Evolutionary conservation across 2,329 filamentous ascomycete species (phyloP), one percentile per base, ranked within the genome.

Genomic region (Diaporthe caulivora): DNA sequence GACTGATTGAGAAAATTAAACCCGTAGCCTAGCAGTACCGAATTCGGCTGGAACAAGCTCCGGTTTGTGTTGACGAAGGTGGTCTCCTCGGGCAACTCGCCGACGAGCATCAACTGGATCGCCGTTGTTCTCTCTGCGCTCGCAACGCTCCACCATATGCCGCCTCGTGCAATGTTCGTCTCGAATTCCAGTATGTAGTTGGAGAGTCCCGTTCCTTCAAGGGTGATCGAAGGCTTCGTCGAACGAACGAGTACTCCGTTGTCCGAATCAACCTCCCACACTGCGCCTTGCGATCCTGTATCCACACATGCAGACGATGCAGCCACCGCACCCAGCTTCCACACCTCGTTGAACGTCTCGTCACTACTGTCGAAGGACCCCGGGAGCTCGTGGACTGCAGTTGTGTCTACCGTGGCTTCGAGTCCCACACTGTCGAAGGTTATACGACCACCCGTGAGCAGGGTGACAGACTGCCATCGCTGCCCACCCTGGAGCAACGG

Each of bases 181-280:
- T 78, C 77, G 62, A 85, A 85, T 0, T 78, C 76, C 40, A 85
- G 70, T 0, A 81, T 84, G 65, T 85, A 84, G 58, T 84, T 82
- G 49, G 75, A 73, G 15, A 80, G 79, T 0, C 26, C 10, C 1
- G 71, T 74, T 2, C 76, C 80, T 21, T 78, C 76, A 13, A 75
- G 75, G 9, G 76, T 81, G 10, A 79, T 75, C 1, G 78, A 79
- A 2, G 80, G 80, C 15, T 80, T 74, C 60, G 82, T 80, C 17
- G 81, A 82, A 3, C 80, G 78, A 5, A 85, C 77, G 2, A 82
- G 13, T 1, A 65, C 44, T 0, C 62, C 62, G 5, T 65, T 51
- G 21, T 37, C 44, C 13, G 29, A 0, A 17, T 65, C 44, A 7
- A 65, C 44, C 44, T 51, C 44, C 62, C 44, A 51, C 21, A 51